A percentile compares a stretch with the other conserved stretches of the same genome.
phyloP scores from a whole-genome alignment of 768 basidiomycete species.

The Lactarius hatsudake region DNA sequence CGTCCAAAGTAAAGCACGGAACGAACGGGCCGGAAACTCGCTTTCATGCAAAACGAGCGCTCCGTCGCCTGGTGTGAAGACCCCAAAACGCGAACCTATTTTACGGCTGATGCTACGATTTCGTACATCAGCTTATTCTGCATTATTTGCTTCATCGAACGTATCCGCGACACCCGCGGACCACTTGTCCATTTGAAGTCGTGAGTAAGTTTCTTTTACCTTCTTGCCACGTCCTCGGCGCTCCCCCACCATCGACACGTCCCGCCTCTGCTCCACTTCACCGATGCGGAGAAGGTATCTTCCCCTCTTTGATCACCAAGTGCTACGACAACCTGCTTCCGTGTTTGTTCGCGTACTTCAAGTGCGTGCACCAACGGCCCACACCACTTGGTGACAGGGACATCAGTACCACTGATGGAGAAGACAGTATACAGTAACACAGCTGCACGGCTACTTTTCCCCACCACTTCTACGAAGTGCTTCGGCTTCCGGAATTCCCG shows the following conservation, averaged over 20 bases:
- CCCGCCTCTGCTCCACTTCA: constrained; percentile 60
- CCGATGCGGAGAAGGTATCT: constrained; percentile 53
- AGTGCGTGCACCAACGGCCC: constrained; percentile 90
- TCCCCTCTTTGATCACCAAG: constrained; percentile 57
- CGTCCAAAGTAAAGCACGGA: background rate
- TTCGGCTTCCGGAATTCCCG: constrained; percentile 77
- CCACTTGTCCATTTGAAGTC: constrained; percentile 88
- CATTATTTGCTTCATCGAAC: too few species aligned
- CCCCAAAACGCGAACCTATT: too few species aligned
- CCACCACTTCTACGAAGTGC: constrained; percentile 83
- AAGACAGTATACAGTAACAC: constrained; percentile 51
- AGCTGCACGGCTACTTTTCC: constrained; percentile 83
- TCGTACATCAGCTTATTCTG: too few species aligned
- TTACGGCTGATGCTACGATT: too few species aligned
- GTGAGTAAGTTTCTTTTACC: constrained; percentile 43
- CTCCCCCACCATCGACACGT: constrained; percentile 78
- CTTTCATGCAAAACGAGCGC: constrained; percentile 65
- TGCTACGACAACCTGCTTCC: constrained; percentile 77
- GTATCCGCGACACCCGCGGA: constrained; percentile 43
- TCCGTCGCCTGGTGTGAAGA: constrained; percentile 58
- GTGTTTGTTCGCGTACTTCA: constrained; percentile 89
- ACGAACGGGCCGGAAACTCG: constrained; percentile 17
- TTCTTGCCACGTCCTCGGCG: constrained; percentile 42
- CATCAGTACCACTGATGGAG: constrained; percentile 25
- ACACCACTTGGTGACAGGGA: constrained; percentile 35